Evolutionary conservation across 2,329 filamentous ascomycete genomes (phyloP), one percentile per base, ranked within the genome.

Genomic region (Penicillium sp.): DNA sequence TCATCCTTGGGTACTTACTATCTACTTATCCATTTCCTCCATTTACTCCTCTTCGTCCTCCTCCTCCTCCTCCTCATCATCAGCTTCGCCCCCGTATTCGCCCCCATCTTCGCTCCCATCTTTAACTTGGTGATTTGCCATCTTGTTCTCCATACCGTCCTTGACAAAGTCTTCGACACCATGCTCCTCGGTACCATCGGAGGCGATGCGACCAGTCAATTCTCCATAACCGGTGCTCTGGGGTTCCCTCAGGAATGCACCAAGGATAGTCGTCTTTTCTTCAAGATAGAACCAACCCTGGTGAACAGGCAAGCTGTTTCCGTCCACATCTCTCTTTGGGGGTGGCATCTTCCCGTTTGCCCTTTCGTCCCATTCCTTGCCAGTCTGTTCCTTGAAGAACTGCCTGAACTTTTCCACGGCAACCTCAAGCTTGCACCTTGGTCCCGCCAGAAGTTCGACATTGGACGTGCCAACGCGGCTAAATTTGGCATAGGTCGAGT

Each of bases 371-470:
- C 87, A 90, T 2, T 76, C 69, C 10, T 85, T 75, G 0, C 83
- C 83, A 0, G 86, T 86, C 69, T 85, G 84, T 8, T 76, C 73
- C 12, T 69, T 70, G 68, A 90, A 90, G 63, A 87, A 85, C 0
- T 71, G 63, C 58, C 77, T 77, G 69, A 90, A 89, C 0, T 75
- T 72, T 0, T 62, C 61, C 57, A 84, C 78, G 27, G 86, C 84
- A 2, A 64, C 48, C 2, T 71, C 65, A 15, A 72, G 66, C 4
- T 60, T 68, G 52, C 71, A 74, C 21, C 69, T 71, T 1, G 64
- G 56, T 0, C 72, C 71, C 4, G 71, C 69, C 10, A 78, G 64
- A 12, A 74, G 67, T 12, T 77, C 68, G 1, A 71, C 62, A 10
- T 65, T 64, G 0, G 68, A 68, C 12, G 60, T 68, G 1, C 74